Percentiles rank a stretch among this genome's conserved stretches.
phyloP scores from a whole-genome alignment of 345 rosid species.

The Citrus maxima region DNA sequence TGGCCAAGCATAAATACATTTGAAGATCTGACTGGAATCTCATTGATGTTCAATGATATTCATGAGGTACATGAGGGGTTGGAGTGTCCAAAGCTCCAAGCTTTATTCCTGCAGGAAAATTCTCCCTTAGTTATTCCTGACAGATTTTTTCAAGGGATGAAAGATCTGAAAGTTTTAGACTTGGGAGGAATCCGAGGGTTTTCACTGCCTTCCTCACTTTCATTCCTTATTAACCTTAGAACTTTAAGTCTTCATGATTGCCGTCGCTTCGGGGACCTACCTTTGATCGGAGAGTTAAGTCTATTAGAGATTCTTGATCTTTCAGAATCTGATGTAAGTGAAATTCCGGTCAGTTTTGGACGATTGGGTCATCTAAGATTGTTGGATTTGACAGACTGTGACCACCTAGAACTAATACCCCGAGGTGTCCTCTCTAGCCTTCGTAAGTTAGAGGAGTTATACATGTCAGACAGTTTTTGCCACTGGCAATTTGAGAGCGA shows the following conservation, averaged over 20 bases:
- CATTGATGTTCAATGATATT: not conserved
- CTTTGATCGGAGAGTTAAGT: not conserved
- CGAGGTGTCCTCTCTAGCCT: not conserved
- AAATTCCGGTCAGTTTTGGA: not conserved
- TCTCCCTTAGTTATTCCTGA: not conserved
- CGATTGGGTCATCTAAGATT: not conserved
- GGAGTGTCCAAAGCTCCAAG: not conserved
- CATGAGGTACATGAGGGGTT: not conserved
- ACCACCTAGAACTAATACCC: rapidly evolving
- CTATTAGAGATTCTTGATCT: not conserved
- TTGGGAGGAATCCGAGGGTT: not conserved
- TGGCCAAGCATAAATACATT: not conserved
- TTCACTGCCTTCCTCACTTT: not conserved
- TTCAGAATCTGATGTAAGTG: not conserved
- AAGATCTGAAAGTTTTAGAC: no score
- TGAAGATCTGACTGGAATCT: not conserved
- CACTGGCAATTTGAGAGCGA: not conserved
- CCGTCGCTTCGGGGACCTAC: not conserved
- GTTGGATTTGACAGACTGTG: not conserved
- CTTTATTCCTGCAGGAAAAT: not conserved
- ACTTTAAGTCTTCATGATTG: no score
- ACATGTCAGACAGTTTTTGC: not conserved
- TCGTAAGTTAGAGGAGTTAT: not conserved
- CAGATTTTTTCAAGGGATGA: not conserved
- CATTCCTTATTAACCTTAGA: no score